Evolutionary conservation across 768 basidiomycete species (phyloP), one percentile per base, ranked within the genome.

Genomic region (Pleurotus platypus): DNA sequence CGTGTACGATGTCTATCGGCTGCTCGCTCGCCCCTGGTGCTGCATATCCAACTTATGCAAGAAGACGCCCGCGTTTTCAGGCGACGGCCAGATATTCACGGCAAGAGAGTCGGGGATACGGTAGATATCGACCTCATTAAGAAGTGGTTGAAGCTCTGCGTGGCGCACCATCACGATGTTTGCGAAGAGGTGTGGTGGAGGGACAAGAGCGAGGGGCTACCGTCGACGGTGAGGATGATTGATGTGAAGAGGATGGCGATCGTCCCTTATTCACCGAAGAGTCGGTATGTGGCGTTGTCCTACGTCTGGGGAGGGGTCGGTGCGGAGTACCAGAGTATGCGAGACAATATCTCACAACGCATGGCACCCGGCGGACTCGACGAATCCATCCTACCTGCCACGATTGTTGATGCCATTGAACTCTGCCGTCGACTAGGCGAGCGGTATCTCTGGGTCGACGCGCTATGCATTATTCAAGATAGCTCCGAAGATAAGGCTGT

Each of bases 151-250:
- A 30, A 42, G 3, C 22, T 54, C 24, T 54, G 51, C 22, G 20
- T 40, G 15, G 22, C 13, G 5, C 16, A 54, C 39, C 51, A 54
- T 26, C 3, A 39, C 9, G 39, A 24, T 1, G 39, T 12, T 5
- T 54, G 51, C 24, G 18, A 54, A 42, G n/a, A 11, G 5, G 51
- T 42, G 15, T 54, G 51, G 51, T 54, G 51, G 51, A 54, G 51
- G 24, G 22, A 15, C 7, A 11, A 11, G 1, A 13, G 51, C n/a
- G 51, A 54, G 18, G 15, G 1, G 22, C n/a, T 54, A 3, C 51
- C 39, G 15, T n/a, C n/a, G 5, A 27, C 51, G 16, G 51, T 54
- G n/a, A n/a, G 39, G 51, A 54, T 54, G 51, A 42, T 54, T 16
- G 51, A 54, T 42, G 39, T 54, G 4, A 18, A 54, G 11, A 40